Evolutionary conservation across 192 early-diverging fungal species (phyloP), one percentile per base, ranked within the genome.

Genomic region (Coemansia erecta): DNA sequence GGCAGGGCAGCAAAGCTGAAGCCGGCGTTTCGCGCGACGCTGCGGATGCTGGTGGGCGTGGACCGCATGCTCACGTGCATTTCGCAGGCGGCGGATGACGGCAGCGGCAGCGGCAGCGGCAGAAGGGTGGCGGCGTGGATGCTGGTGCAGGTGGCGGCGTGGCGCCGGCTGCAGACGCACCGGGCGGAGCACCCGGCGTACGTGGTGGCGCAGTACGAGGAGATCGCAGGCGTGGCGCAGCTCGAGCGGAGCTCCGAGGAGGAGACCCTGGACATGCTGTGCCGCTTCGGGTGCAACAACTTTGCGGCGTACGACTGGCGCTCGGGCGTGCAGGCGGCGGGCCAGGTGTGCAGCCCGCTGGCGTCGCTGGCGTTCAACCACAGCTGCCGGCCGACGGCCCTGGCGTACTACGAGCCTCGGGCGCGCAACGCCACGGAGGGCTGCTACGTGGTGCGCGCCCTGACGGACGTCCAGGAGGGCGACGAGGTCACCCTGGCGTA

Each of bases 331-430:
- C 35, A 46, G 2, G 43, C 41, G 18, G 39, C 50, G 9, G 74
- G 74, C 3, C 61, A 68, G 14, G 31, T 80, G 43, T 73, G 71
- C 42, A 70, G 72, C 35, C 77, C 77, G 23, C 33, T 80, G 42
- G 58, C 59, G 0, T 70, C 77, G 0, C 35, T 74, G 33, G 48
- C 74, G 58, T 57, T 80, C 50, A 80, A 80, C 64, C 77, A 80
- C 64, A 71, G 68, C 39, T 80, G 77, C 52, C 11, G 42, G 15
- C 77, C 72, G 7, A 80, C 70, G 3, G 66, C 68, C 18, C 24
- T 47, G 2, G 64, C 64, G 51, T 50, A 57, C 0, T 74, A 63
- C 43, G 18, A 43, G n/a, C n/a, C n/a, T n/a, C n/a, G n/a, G n/a
- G n/a, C 26, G 26, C 26, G 26, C n/a, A n/a, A n/a, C 14, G 52